phyloP scores from a whole-genome alignment of 2,329 filamentous ascomycete genomes.

The Pseudogymnoascus sp. region DNA sequence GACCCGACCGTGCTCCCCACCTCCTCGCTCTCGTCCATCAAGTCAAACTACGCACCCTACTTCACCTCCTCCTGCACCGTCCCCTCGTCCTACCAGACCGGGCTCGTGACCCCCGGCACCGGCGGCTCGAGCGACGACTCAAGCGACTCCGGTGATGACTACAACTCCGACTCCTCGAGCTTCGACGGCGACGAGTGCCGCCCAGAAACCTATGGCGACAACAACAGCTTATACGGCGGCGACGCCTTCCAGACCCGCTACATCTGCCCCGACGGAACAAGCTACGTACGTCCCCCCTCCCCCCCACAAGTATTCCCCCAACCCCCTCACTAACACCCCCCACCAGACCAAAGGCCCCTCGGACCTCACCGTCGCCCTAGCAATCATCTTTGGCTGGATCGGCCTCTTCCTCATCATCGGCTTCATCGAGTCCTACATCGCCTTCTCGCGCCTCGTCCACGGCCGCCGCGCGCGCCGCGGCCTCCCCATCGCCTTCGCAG shows the following conservation, averaged over 20 bases:
- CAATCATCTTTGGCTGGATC: slow-evolving; percentile 13
- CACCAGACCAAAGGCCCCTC: neutral
- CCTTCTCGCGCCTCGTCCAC: slow-evolving; percentile 15
- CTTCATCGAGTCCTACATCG: slow-evolving; percentile 30
- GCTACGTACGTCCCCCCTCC: neutral
- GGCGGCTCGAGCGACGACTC: neutral
- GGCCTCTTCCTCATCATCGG: slow-evolving; percentile 27
- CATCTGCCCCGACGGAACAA: neutral
- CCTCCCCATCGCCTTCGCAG: neutral
- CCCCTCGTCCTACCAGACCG: neutral
- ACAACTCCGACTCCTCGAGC: neutral
- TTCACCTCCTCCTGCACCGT: neutral
- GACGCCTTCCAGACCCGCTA: neutral
- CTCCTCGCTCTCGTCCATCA: neutral
- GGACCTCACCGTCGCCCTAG: neutral
- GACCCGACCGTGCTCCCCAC: neutral
- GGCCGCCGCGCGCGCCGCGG: slow-evolving; percentile 1
- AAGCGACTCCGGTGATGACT: neutral
- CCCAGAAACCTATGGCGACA: neutral
- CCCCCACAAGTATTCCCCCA: neutral
- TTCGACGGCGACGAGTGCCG: neutral
- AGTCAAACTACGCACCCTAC: neutral
- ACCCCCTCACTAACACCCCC: neutral
- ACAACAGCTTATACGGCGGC: neutral
- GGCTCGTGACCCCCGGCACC: neutral